Evolutionary conservation across 148 eudicot genomes (phyloP), one percentile per base, ranked within the genome.

Genomic region (Limonium bicolor): DNA sequence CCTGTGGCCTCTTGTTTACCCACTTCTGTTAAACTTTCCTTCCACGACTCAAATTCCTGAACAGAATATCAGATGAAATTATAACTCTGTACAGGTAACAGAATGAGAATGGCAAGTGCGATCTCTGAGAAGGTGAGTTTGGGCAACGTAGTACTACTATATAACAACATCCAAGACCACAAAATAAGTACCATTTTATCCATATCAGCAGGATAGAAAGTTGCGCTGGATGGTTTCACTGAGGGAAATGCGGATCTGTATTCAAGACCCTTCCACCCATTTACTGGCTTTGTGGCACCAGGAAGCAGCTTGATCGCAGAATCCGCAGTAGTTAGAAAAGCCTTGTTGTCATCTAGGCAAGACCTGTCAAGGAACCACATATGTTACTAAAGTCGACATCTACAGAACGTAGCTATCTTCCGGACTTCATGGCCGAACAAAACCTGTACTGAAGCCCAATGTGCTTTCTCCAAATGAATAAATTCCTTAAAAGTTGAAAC

Each of bases 151-250:
- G n/a, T n/a, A n/a, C n/a, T 46, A 45, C 37, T 35, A 20, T 11
- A 15, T 20, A 44, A 19, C n/a, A n/a, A n/a, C n/a, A n/a, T n/a
- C 23, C 33, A 31, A 45, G 48, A 39, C 25, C 17, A 17, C 41
- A 29, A 11, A 43, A 26, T 45, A 19, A 12, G 20, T 72, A 88
- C 97, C 94, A 40, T 65, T 68, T 74, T 83, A 56, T 84, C 92
- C 97, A 88, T 88, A 53, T 88, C 94, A 49, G 84, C 67, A 49
- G 97, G 97, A 41, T 88, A 88, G 48, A 88, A 88, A 53, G 78
- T 77, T 52, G 97, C 94, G 47, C 90, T 84, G 37, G 74, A 64
- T 47, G 97, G 87, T 64, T 74, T 77, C 41, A 27, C 54, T 59
- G 59, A 46, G 34, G 97, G 95, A 63, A 88, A 83, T 31, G 93